Evolutionary conservation across 371 early-diverging fungal genomes (phyloP), one percentile per base, ranked within the genome.

Genomic region (Lichtheimia hyalospora): DNA sequence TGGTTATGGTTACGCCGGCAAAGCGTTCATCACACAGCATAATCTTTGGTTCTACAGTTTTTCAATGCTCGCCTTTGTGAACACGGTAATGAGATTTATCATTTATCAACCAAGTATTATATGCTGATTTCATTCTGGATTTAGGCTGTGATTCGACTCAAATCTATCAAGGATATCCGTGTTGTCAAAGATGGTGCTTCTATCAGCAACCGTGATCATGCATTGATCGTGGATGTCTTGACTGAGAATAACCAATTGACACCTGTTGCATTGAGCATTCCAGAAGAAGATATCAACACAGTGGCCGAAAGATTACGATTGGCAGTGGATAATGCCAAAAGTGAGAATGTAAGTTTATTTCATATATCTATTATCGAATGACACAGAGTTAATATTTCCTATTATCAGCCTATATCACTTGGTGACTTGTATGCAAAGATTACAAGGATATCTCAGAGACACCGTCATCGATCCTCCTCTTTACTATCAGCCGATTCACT

Each of bases 21-120:
- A 72, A 41, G 69, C 63, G 0, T 79, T 69, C 21, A 49, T 79
- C 14, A 76, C 76, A 0, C 74, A 76, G 48, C 66, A 71, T 2
- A 69, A 64, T 6, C 63, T 79, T 23, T 79, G 76, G 74, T 76
- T 79, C 40, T 74, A 76, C 49, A 74, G 76, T 34, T 72, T 70
- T 25, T 61, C 75, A 1, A 41, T 73, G 58, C 64, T 70, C 52
- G 62, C 70, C 4, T 77, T 72, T 24, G 67, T 74, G 8, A 64
- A 72, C 24, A 63, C 78, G 7, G 75, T 76, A 70, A 41, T 42
- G 21, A 24, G 4, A n/a, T 10, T 23, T 8, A 23, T 41, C 16
- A 8, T 46, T 20, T 46, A 25, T 52, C 15, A 60, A n/a, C 10
- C 3, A 18, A 5, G 1, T 5, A n/a, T 3, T 24, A 42, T 34